Percentiles rank a stretch among this genome's conserved stretches.
These are phyloP conservation scores for Trichosporon asahii DNA, from an alignment of 1,284 basidiomycete species.

Conservation along the genomic window DNA sequence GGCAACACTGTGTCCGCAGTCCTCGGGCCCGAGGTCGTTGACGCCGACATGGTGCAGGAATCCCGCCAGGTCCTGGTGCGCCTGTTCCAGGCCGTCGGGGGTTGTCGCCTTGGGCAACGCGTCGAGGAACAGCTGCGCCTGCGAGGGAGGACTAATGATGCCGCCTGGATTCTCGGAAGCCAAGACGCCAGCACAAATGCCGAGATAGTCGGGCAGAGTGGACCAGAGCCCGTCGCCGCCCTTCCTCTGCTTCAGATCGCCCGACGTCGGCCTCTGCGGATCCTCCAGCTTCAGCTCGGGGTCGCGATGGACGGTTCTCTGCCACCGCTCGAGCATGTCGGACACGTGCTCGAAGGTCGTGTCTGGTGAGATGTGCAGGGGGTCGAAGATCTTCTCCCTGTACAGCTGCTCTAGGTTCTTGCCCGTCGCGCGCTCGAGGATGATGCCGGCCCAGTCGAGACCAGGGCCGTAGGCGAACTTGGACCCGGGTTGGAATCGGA, in stretches of 20 bases:
- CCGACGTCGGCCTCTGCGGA: neutral
- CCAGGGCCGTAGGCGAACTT: conserved; percentile 33
- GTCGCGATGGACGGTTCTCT: neutral
- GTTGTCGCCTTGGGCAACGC: neutral
- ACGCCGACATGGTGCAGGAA: neutral
- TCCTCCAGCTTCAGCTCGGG: conserved; percentile 34
- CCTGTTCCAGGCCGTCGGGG: neutral
- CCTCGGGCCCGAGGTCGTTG: neutral
- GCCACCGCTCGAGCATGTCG: neutral
- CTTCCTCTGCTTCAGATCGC: neutral
- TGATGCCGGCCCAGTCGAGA: conserved; percentile 44
- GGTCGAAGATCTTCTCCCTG: neutral
- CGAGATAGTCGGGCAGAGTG: neutral
- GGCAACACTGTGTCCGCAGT: neutral
- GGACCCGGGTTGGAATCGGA: conserved; percentile 39
- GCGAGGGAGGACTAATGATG: neutral
- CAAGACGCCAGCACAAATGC: neutral
- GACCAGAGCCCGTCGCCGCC: neutral
- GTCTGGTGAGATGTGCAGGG: neutral
- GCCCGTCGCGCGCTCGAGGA: conserved; percentile 30
- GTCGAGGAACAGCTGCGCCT: neutral
- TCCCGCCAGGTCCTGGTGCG: neutral
- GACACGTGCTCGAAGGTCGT: neutral
- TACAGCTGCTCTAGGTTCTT: neutral
- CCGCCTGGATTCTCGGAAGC: neutral